phyloP scores from a whole-genome alignment of 441 rosid species.

The Populus hybrid region DNA sequence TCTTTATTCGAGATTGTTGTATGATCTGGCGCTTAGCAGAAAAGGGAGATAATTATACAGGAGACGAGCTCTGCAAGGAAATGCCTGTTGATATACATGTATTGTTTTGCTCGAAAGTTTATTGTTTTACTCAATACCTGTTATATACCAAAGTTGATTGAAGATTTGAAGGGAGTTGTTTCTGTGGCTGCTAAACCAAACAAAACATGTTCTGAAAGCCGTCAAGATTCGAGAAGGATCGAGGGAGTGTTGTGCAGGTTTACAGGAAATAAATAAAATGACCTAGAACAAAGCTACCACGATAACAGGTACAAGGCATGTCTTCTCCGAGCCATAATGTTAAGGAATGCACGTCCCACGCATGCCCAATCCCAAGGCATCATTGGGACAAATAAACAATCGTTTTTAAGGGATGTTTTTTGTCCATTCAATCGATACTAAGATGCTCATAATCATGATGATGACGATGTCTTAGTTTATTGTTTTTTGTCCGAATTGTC shows the following conservation, averaged over 20 bases:
- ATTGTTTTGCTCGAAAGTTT: not conserved
- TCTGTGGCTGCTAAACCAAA: no score
- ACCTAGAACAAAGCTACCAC: not conserved
- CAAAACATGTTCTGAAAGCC: no score
- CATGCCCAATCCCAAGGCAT: slow-evolving; percentile 43
- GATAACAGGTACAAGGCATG: slow-evolving; percentile 14
- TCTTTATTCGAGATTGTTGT: not conserved
- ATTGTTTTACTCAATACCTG: not conserved
- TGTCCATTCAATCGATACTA: slow-evolving; percentile 25
- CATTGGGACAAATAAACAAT: slow-evolving; percentile 49
- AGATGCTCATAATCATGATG: slow-evolving; percentile 28
- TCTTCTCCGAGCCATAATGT: slow-evolving; percentile 40
- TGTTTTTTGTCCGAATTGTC: slow-evolving; percentile 1
- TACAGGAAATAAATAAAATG: not conserved
- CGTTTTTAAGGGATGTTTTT: slow-evolving; percentile 32
- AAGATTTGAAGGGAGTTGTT: no score
- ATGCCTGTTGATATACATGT: not conserved
- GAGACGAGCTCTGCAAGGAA: not conserved
- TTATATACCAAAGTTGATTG: no score
- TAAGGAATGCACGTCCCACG: slow-evolving; percentile 51
- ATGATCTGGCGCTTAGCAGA: not conserved
- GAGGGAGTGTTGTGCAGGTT: no score
- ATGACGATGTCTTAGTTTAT: slow-evolving; percentile 5
- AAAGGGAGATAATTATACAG: no score
- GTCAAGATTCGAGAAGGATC: no score